Conservation (phyloP, 2,329 filamentous ascomycete species). For the Zasmidium citrigriseum region DNA sequence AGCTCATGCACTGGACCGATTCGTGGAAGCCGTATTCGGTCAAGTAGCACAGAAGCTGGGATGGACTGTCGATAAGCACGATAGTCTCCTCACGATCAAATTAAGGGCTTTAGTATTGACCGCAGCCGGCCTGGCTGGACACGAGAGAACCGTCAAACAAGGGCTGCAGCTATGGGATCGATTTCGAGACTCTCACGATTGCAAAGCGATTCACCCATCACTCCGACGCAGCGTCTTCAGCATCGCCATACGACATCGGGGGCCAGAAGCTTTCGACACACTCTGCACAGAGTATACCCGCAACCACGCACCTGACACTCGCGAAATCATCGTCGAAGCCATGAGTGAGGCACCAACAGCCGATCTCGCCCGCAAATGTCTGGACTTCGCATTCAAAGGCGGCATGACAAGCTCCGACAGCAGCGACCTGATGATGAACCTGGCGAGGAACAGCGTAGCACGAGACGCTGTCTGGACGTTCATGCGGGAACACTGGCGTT, state of each 20-base stretch:
- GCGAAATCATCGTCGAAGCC: background rate
- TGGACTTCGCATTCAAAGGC: background rate
- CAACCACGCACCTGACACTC: background rate
- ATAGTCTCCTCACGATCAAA: background rate
- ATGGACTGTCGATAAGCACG: background rate
- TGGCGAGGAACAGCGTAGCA: background rate
- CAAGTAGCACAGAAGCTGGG: background rate
- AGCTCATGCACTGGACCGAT: background rate
- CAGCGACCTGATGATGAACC: background rate
- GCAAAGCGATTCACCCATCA: background rate
- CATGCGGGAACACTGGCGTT: background rate
- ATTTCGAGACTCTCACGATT: background rate
- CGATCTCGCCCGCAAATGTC: background rate
- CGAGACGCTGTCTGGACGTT: background rate
- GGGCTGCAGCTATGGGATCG: background rate
- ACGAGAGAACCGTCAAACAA: background rate
- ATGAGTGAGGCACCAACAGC: background rate
- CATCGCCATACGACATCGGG: background rate
- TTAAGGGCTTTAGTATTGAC: conserved; percentile 2
- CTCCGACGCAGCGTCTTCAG: background rate
- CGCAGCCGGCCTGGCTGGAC: conserved; percentile 1
- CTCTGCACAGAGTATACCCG: background rate
- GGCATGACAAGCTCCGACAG: background rate
- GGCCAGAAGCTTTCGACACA: background rate
- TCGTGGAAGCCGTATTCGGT: background rate